A percentile compares a stretch with the other conserved stretches of the same genome.
phyloP scores from a whole-genome alignment of 129 eudicot species.

The Cynara cardunculus region DNA sequence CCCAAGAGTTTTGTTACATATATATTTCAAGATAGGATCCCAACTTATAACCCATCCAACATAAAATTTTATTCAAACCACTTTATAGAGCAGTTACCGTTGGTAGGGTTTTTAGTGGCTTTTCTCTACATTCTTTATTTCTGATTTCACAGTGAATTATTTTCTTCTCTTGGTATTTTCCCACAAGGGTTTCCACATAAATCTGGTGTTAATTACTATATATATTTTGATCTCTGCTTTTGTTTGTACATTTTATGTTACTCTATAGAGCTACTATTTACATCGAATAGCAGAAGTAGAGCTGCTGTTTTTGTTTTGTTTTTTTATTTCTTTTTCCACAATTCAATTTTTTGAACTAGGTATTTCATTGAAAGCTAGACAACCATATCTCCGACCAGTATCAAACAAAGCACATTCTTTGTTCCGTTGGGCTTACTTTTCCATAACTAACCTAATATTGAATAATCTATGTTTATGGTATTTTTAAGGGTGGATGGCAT shows the following conservation, averaged over 20 bases:
- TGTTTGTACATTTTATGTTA: not conserved
- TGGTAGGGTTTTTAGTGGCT: not conserved
- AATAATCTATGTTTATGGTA: not conserved
- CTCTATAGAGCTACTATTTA: not conserved
- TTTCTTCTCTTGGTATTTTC: not conserved
- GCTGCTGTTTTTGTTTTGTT: not conserved
- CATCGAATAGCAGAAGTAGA: not conserved
- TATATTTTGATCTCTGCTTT: not conserved
- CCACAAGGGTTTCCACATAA: not conserved
- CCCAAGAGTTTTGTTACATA: not conserved
- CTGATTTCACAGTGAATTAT: not conserved
- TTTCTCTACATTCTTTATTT: not conserved
- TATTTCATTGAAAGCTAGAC: not conserved
- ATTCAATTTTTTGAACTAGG: not conserved
- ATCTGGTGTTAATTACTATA: not conserved
- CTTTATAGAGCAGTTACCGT: not conserved
- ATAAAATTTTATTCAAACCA: not conserved
- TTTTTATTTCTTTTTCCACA: not conserved
- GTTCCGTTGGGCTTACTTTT: not conserved
- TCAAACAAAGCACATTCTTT: not conserved
- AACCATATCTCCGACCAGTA: not conserved
- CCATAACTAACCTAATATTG: not conserved
- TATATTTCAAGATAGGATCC: not conserved
- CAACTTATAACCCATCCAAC: not conserved
- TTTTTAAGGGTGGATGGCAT: not conserved